Base-by-base conservation (phyloP, 257 asterid genomes). In the Nicotiana attenuata region DNA sequence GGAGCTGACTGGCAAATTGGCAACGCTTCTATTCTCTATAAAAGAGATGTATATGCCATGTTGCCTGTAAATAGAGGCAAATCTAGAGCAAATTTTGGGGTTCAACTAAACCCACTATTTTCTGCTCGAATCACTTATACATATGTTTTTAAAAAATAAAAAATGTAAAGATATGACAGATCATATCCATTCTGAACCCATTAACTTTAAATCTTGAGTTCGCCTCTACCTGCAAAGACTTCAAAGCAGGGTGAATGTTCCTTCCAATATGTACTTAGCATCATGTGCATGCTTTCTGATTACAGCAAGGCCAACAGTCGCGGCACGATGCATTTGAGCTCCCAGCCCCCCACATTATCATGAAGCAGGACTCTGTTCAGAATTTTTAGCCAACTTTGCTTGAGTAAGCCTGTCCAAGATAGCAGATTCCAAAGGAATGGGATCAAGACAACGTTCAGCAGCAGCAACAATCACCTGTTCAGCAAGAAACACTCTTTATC, bases 361-460 rank as follows among this genome's bases (percentile, higher is more conserved):
- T 73, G 41, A 73, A 22, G 61, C 24, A 73, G 61, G 26, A 59
- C 24, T 24, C 79, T 47, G 87, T 26, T 92, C 92, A 0, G 85
- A 87, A 20, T 85, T 75, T 90, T 93, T 93, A 22, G 93, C 90
- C 86, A 92, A 85, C 87, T 96, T 94, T 5, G 97, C 92, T 75
- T 92, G 97, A 85, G 93, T 93, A 56, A 96, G 94, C 85, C 89
- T 92, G 87, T 96, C 98, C 89, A 96, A 83, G 81, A 96, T 91
- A 5, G 98, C 91, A 61, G 90, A 90, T 85, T 96, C 97, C 77
- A 94, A 79, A 19, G 97, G 92, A 82, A 87, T 85, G 41, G 94
- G 90, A 90, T 96, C 98, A 3, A 92, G 97, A 83, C 97, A 94
- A 55, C 98, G 97, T 85, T 96, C 98, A 9, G 99, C 94, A 56